Evolutionary conservation across 108 stramenopile genomes (phyloP), one percentile per base, ranked within the genome.

Genomic region (Bacterosira constricta): DNA sequence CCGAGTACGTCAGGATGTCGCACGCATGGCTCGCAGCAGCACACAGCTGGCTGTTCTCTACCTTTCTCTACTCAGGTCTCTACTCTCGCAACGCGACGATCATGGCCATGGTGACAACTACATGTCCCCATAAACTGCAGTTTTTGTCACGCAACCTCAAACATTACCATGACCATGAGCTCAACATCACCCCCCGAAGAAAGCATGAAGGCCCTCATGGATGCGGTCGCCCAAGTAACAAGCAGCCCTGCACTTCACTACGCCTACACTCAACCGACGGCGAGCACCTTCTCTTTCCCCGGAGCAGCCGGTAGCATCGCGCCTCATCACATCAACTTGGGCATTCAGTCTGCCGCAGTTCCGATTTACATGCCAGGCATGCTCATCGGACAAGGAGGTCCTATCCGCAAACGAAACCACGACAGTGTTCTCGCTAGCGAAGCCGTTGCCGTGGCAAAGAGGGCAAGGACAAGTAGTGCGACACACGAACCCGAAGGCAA

Each of bases 131-230:
- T n/a, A n/a, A n/a, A n/a, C 15, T 20, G 18, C 15, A 26, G 23
- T 1, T 26, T 15, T 20, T 52, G 3, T 26, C 18, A 3, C 51
- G 1, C 44, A 45, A 45, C 44, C 44, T 45, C 4, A 18, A 11
- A 18, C 50, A 51, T 51, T 18, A 23, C 50, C 53, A 54, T 29
- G 4, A 23, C 53, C 25, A 9, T 13, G 8, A 54, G 25, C 53
- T 7, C 26, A 54, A 4, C 53, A 17, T 4, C 8, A 27, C 25
- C 13, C 4, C 17, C 21, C 53, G 13, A 13, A 11, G 17, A 32
- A n/a, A 59, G 60, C 31, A 71, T 71, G 70, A 71, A 71, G 39
- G 60, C 70, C 1, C 70, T 71, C 51, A 50, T 62, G 13, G 70
- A 71, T 61, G 70, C 70, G 21, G 60, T 35, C 25, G 37, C 15